Evolutionary conservation across 176 grass and related monocot genomes (phyloP), one percentile per base, ranked within the genome.

Genomic region (Lolium rigidum): DNA sequence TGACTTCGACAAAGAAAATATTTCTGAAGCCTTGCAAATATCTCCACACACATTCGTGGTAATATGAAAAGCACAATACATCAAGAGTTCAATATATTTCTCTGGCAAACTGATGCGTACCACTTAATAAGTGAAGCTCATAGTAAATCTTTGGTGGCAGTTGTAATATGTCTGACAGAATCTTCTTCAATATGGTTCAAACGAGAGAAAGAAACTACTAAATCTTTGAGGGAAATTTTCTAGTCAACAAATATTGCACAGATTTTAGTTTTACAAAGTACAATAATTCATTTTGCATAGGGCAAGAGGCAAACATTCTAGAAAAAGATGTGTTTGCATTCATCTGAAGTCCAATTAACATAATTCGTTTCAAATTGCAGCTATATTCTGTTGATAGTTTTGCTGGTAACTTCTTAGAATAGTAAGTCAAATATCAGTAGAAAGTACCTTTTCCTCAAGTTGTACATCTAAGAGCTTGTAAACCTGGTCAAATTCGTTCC

Each of bases 371-470:
- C 18, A 68, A 16, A 47, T 41, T 80, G 18, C 44, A 67, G 24
- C 20, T 76, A 41, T 43, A 76, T 76, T 68, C 6, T 9, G 1
- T 48, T 18, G 7, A 81, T 54, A 69, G 63, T 39, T 81, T 39
- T 81, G 28, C 72, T 80, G 50, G 50, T 15, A 84, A 69, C 20
- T 68, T 87, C 20, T 50, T 26, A 20, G 26, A 76, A 60, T 59
- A 60, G 51, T n/a, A 63, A 61, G 16, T 73, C 10, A 3, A 20
- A 56, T 38, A 62, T 70, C 60, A 72, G 46, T 48, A 59, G 21
- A 78, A 63, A 66, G 69, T 72, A 98, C 97, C 97, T 91, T 99
- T 90, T 96, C 97, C 84, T 99, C 94, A 50, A 99, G 75, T 20
- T 70, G 51, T 56, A 99, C 94, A 78, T 83, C 74, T 46, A 99